Evolutionary conservation across 257 asterid genomes (phyloP), one percentile per base, ranked within the genome.

Genomic region (Haberlea rhodopensis): DNA sequence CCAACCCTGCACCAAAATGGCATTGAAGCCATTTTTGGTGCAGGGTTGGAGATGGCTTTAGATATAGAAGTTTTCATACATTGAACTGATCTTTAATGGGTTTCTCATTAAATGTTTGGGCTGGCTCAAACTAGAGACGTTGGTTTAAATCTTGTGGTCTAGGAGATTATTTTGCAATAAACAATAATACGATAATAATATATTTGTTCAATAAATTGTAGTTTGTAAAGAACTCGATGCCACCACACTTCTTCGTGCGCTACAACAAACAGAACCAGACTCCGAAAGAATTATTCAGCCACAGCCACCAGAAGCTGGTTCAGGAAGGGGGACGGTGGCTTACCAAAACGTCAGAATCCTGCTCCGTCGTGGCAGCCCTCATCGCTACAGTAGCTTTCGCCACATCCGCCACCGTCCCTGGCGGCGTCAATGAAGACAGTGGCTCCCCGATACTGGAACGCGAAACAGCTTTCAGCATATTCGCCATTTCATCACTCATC

Each of bases 371-470:
- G 37, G 91, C 88, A n/a, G 84, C 84, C 2, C 88, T 85, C 34
- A 80, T 82, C 8, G 91, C 91, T 18, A 80, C 88, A 0, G 91
- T 82, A 16, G 91, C 91, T 2, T 85, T 85, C 19, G 84, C 91
- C 57, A 80, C 86, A 51, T 72, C 84, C 13, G 13, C 85, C 52
- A 59, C 86, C 0, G 67, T 82, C 29, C 91, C 86, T 1, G 91
- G 91, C 3, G 88, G 91, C 16, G 65, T 70, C 8, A 13, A 69
- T 31, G 29, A 70, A 9, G 19, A 25, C 0, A 62, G 45, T 6
- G 85, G 87, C 16, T 31, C 1, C 21, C 90, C 90, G 0, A 8
- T 51, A 51, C 59, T 79, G 3, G 70, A 64, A 69, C 11, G 46
- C 31, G 19, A 70, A 26, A 66, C 78, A 4, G 80, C 79, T 3